Evolutionary conservation across 257 asterid species (phyloP), one percentile per base, ranked within the genome.

Genomic region (Nicotiana tomentosiformis): DNA sequence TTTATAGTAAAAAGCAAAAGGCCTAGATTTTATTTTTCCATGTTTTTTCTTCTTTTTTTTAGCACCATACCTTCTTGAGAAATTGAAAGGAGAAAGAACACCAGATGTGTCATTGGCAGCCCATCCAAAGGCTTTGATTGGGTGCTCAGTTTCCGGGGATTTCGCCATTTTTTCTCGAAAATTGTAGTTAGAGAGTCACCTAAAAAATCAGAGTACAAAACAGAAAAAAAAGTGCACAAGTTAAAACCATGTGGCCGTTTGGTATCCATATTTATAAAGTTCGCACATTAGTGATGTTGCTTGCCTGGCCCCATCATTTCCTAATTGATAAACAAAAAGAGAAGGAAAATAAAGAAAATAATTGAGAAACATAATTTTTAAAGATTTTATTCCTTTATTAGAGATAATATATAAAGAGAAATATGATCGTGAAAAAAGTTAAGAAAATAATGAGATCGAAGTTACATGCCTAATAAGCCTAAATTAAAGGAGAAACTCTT

Each of bases 71-170:
- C 90, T 88, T 62, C 90, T 82, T 10, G 90, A 88, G 76, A 88
- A 88, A 0, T 84, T 83, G 82, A 88, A 82, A 2, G 90, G 90
- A 51, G 86, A 84, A 5, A 88, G 55, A 33, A 11, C 66, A 1
- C 88, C 89, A 46, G 88, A 86, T n/a, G 74, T 9, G 76, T 88
- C 87, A 30, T 11, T 80, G 4, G 88, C 89, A 35, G 88, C 90
- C 85, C 85, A 88, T n/a, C 89, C 90, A n/a, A 82, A 84, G 29
- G 87, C 86, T 66, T 84, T 86, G 14, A 86, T 62, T 1, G 88
- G 88, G 70, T 88, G 90, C 86, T 85, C 87, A 43, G 86, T 85
- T 83, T 88, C 90, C 32, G 83, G 87, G 17, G 88, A 82, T 37
- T 72, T 80, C 49, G 82, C 87, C 89, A 88, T 88, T 80, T 76